These are phyloP conservation scores for Populus pruinosa DNA, from an alignment of 345 rosid species.

Conservation along the genomic window DNA sequence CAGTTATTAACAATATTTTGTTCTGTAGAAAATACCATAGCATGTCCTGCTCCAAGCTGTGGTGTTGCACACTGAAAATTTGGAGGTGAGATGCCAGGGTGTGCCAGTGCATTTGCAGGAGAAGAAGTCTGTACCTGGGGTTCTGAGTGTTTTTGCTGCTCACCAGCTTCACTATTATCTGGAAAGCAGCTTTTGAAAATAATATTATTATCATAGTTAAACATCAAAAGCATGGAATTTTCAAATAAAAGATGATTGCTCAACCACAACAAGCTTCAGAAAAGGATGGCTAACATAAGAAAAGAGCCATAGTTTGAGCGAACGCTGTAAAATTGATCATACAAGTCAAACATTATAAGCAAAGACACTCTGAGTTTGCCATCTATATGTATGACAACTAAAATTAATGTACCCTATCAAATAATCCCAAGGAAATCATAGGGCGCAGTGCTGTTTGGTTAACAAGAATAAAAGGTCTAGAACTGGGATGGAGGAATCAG, in stretches of 20 bases:
- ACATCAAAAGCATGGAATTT: neutral
- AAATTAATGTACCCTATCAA: neutral
- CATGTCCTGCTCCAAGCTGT: conserved; percentile 47
- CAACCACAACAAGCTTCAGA: neutral
- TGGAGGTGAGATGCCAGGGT: conserved; percentile 46
- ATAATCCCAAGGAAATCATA: neutral
- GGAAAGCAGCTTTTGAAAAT: conserved; percentile 16
- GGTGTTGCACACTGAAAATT: conserved; percentile 48
- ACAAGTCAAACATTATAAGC: neutral
- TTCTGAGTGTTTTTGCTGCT: conserved; percentile 59
- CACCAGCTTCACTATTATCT: conserved; percentile 66
- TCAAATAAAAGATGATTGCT: neutral
- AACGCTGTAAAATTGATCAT: neutral
- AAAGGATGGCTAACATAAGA: neutral
- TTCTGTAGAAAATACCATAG: conserved; percentile 48
- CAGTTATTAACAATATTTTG: conserved; percentile 2
- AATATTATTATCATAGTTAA: conserved; percentile 2
- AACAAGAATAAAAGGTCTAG: no score
- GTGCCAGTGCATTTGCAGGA: conserved; percentile 45
- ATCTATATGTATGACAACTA: neutral
- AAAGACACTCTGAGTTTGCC: neutral
- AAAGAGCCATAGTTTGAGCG: neutral
- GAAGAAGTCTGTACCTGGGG: conserved; percentile 39
- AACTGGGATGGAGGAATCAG: no score
- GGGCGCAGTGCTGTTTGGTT: no score